phyloP scores from a whole-genome alignment of 179 eudicot genomes.

The Patellifolia procumbens region DNA sequence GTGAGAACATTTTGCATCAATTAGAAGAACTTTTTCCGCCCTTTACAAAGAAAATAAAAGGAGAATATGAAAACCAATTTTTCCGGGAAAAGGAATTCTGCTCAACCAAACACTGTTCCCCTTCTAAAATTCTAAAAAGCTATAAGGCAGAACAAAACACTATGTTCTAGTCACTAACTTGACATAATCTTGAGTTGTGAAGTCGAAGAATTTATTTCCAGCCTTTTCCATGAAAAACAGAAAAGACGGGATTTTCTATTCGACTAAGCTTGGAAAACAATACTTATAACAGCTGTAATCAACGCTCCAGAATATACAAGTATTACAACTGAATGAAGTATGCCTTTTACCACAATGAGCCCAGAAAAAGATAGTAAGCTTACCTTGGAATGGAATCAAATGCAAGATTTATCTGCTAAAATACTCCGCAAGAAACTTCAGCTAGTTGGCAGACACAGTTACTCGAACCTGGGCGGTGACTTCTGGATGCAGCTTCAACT shows the following conservation, averaged over 20 bases:
- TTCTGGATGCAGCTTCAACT: slow-evolving; percentile 88
- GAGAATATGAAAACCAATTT: too few relatives aligned
- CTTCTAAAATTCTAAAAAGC: too few relatives aligned
- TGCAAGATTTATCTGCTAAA: background rate
- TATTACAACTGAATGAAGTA: background rate
- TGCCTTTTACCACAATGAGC: background rate
- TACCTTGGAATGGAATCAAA: slow-evolving; percentile 20
- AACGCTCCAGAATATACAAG: background rate
- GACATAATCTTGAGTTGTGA: background rate
- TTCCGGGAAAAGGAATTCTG: too few relatives aligned
- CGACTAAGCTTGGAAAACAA: background rate
- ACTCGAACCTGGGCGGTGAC: slow-evolving; percentile 75
- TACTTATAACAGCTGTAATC: background rate
- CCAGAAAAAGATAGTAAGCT: background rate
- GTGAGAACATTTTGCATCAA: too few relatives aligned
- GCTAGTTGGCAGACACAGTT: slow-evolving; percentile 68
- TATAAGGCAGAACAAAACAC: background rate
- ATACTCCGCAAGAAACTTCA: background rate
- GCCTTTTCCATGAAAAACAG: background rate
- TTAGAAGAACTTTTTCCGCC: too few relatives aligned
- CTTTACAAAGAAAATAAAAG: too few relatives aligned
- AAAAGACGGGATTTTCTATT: background rate
- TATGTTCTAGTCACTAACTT: background rate
- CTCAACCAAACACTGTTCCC: too few relatives aligned
- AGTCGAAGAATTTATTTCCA: too few relatives aligned